Evolutionary conservation across 257 asterid species (phyloP).

Genomic region (Henckelia pumila): DNA sequence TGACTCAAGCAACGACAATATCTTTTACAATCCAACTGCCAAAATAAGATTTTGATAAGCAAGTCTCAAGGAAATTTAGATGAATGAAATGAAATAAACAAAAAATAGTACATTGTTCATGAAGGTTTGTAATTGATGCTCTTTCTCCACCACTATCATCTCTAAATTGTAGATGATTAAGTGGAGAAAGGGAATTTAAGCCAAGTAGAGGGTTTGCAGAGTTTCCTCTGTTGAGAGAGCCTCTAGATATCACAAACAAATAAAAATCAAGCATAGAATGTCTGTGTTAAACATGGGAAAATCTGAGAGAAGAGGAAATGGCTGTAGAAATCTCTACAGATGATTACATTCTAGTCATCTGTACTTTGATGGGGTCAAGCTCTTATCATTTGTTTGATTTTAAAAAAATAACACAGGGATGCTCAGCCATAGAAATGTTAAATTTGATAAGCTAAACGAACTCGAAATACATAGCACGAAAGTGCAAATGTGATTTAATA

Average conservation of each 20-base stretch:
- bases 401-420: slow-evolving; percentile 6
- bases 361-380: slow-evolving; percentile 12
- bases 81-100: slow-evolving; percentile 19
- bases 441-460: slow-evolving; percentile 8
- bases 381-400: slow-evolving; percentile 1
- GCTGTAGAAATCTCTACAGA: slow-evolving; percentile 14
- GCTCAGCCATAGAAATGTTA: slow-evolving; percentile 7
- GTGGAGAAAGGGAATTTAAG: slow-evolving; percentile 57
- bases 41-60: slow-evolving; percentile 26
- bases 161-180: slow-evolving; percentile 54
- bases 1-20: slow-evolving; percentile 88
- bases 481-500: not conserved
- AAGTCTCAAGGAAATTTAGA: slow-evolving; percentile 12
- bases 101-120: slow-evolving; percentile 78
- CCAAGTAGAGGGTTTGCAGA: slow-evolving; percentile 53
- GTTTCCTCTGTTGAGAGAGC: slow-evolving; percentile 58
- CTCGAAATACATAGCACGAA: not conserved
- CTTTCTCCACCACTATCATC: slow-evolving; percentile 74
- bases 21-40: slow-evolving; percentile 95
- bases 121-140: slow-evolving; percentile 83
- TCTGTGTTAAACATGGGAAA: slow-evolving; percentile 5
- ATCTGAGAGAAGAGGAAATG: slow-evolving; percentile 3
- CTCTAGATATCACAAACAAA: slow-evolving; percentile 36
- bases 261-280: slow-evolving; percentile 16
- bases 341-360: slow-evolving; percentile 15